These are phyloP conservation scores for Lindgomyces ingoldianus DNA, from an alignment of 495 filamentous ascomycete species.

Conservation along the genomic window DNA sequence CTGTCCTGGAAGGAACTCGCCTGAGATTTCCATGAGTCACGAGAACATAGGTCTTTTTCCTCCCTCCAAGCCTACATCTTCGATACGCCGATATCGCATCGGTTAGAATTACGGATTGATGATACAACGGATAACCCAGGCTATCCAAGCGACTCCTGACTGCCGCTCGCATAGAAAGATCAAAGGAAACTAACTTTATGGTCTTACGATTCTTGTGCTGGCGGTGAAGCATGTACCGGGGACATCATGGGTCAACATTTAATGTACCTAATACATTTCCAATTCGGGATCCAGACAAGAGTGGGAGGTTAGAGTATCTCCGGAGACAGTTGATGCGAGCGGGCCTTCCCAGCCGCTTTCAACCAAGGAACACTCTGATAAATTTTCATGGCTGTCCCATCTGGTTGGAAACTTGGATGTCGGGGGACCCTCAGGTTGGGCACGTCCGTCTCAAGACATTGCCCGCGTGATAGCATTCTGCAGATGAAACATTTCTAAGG, in stretches of 20 bases:
- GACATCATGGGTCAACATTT: too few species aligned
- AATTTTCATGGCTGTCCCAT: background rate
- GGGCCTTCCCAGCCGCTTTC: background rate
- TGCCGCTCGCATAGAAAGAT: background rate
- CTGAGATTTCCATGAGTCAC: constrained; percentile 37
- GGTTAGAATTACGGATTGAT: background rate
- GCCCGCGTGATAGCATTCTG: background rate
- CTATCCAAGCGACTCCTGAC: constrained; percentile 3
- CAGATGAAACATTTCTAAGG: background rate
- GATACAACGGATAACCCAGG: constrained; percentile 26
- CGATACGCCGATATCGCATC: constrained; percentile 36
- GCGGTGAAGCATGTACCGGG: constrained; percentile 7
- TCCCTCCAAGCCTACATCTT: constrained; percentile 3
- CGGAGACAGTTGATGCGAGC: background rate
- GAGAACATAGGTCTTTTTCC: constrained; percentile 27
- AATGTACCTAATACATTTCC: too few species aligned
- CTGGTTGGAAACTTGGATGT: background rate
- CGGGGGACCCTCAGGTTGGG: too few species aligned
- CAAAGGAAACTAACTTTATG: background rate
- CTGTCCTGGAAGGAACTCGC: constrained; percentile 1
- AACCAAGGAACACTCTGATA: too few species aligned
- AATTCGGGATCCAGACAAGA: too few species aligned
- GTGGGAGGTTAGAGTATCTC: background rate
- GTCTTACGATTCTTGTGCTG: background rate
- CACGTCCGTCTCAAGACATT: background rate